These are phyloP conservation scores for Sclerotiophoma versabilis DNA, from an alignment of 2,329 filamentous ascomycete genomes.

Conservation along the genomic window DNA sequence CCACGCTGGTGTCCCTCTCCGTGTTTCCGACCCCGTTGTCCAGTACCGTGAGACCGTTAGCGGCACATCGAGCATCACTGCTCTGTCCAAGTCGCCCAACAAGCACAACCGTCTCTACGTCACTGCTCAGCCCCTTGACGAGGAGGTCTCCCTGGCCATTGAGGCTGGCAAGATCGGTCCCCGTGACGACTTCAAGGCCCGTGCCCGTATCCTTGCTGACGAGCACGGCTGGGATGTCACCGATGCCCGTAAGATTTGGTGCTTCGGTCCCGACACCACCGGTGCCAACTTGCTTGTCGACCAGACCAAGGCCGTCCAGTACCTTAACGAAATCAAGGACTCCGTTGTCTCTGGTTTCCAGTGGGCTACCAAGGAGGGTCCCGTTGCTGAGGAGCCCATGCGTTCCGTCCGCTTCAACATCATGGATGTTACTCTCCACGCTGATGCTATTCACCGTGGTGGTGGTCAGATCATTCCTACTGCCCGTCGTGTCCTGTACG, in stretches of 20 bases:
- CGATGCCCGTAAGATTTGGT: conserved; percentile 99
- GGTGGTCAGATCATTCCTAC: conserved; percentile 99
- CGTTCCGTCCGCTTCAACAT: conserved; percentile 97
- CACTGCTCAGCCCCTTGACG: conserved; percentile 84
- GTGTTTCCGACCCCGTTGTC: conserved; percentile 97
- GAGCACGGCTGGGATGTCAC: conserved; percentile 99
- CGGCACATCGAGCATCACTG: conserved; percentile 87
- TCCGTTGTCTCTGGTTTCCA: conserved; percentile 99
- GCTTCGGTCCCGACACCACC: conserved; percentile 96
- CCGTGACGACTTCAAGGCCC: conserved; percentile 98
- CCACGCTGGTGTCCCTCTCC: conserved; percentile 97
- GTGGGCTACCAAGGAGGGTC: conserved; percentile 98
- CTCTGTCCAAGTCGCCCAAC: conserved; percentile 99
- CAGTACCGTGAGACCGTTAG: conserved; percentile 97
- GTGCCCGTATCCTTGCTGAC: conserved; percentile 94
- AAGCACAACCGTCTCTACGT: conserved; percentile 99
- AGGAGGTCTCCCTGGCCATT: conserved; percentile 91
- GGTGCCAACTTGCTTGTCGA: conserved; percentile 98
- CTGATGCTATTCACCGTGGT: conserved; percentile 99
- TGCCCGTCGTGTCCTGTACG: conserved; percentile 96
- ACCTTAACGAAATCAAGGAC: conserved; percentile 99
- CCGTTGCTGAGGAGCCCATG: conserved; percentile 98
- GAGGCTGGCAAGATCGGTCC: conserved; percentile 90
- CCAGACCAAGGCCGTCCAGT: conserved; percentile 99
- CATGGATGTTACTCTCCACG: conserved; percentile 98